Evolutionary conservation across 768 basidiomycete species (phyloP).

Genomic region (Trametes meyenii): DNA sequence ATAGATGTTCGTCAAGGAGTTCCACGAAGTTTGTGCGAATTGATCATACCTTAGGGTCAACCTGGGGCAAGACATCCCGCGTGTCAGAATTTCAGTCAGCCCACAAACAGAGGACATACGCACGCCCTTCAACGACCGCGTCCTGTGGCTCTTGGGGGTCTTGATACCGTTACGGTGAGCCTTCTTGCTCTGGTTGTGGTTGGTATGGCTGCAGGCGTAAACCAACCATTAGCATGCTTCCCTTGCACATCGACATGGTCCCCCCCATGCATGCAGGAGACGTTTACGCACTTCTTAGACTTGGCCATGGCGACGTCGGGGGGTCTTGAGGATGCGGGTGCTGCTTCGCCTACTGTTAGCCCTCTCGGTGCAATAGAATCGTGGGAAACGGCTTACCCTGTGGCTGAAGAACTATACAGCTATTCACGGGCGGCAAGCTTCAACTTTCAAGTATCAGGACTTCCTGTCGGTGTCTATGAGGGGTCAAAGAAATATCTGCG

Average conservation of each 20-base stretch:
- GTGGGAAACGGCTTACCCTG: slow-evolving; percentile 15
- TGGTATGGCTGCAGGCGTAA: slow-evolving; percentile 65
- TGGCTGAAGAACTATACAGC: slow-evolving; percentile 38
- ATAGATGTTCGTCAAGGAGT: slow-evolving; percentile 7
- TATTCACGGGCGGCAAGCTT: neutral
- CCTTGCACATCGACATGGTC: neutral
- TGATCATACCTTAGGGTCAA: slow-evolving; percentile 71
- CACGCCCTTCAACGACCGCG: slow-evolving; percentile 90
- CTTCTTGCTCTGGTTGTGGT: slow-evolving; percentile 97
- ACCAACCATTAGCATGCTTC: slow-evolving; percentile 12
- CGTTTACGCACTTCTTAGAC: slow-evolving; percentile 85
- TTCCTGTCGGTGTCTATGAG: too few relatives aligned
- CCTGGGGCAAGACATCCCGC: slow-evolving; percentile 44
- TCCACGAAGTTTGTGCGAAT: slow-evolving; percentile 17
- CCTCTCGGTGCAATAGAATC: neutral
- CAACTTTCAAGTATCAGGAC: too few relatives aligned
- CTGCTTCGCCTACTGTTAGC: slow-evolving; percentile 3
- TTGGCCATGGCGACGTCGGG: slow-evolving; percentile 76
- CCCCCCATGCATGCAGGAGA: neutral
- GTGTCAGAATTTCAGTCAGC: neutral
- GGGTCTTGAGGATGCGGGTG: slow-evolving; percentile 27
- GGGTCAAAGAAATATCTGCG: too few relatives aligned
- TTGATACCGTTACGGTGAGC: slow-evolving; percentile 98
- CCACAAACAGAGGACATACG: slow-evolving; percentile 40
- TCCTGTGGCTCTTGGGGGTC: slow-evolving; percentile 70